These are phyloP conservation scores for Mariannaea elegans DNA, from an alignment of 2,329 filamentous ascomycete genomes.

Conservation along the genomic window DNA sequence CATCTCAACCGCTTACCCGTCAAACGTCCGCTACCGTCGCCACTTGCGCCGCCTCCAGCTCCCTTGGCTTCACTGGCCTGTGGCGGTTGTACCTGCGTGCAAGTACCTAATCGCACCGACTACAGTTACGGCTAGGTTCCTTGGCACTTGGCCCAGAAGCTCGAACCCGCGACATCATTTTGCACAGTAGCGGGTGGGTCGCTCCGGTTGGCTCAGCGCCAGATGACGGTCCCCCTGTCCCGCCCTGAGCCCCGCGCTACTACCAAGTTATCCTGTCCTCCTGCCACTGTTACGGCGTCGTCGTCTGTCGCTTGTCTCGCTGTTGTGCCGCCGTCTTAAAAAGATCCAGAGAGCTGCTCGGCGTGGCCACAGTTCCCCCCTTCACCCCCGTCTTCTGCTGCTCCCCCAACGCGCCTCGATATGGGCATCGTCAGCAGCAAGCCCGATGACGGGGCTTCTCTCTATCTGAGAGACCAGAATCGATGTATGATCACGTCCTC, in stretches of 20 bases:
- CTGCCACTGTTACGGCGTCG: slow-evolving; percentile 37
- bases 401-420: slow-evolving; percentile 48
- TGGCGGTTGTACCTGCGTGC: slow-evolving; percentile 3
- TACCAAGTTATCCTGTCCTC: slow-evolving; percentile 38
- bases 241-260: slow-evolving; percentile 43
- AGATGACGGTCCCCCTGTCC: slow-evolving; percentile 43
- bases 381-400: slow-evolving; percentile 26
- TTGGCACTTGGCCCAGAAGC: slow-evolving; percentile 19
- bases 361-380: slow-evolving; percentile 31
- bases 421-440: slow-evolving; percentile 96
- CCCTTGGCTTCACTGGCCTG: not conserved
- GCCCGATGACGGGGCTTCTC: slow-evolving; percentile 80
- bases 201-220: slow-evolving; percentile 43
- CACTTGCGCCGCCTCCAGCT: slow-evolving; percentile 4
- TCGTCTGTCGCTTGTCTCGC: slow-evolving; percentile 30
- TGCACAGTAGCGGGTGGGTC: slow-evolving; percentile 35
- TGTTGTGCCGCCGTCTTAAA: slow-evolving; percentile 38
- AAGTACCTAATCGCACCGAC: not conserved
- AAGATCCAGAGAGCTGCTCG: slow-evolving; percentile 40
- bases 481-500: slow-evolving; percentile 71
- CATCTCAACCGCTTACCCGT: slow-evolving; percentile 14
- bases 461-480: slow-evolving; percentile 91
- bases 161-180: slow-evolving; percentile 22
- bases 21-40: slow-evolving; percentile 3
- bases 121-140: slow-evolving; percentile 2